Conservation (phyloP, 768 basidiomycete species). For the Rossbeevera mucosa region DNA sequence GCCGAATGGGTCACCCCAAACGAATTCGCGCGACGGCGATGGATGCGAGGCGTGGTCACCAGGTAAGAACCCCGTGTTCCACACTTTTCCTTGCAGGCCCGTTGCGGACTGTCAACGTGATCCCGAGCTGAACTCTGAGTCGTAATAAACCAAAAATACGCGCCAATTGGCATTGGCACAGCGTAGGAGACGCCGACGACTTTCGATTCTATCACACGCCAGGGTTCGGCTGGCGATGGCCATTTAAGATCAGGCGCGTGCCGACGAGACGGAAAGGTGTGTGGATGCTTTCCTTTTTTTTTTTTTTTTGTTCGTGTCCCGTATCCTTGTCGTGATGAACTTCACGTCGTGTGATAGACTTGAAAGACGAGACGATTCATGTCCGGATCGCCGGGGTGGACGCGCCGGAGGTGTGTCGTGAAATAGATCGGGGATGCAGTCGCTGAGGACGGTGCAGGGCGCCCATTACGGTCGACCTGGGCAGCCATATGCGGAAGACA, state of each 20-base stretch:
- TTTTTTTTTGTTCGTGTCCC: neutral
- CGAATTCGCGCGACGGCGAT: constrained; percentile 51
- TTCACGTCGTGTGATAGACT: constrained; percentile 40
- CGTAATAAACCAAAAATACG: neutral
- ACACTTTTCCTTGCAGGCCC: neutral
- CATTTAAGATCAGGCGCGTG: constrained; percentile 61
- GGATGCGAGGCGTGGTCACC: constrained; percentile 80
- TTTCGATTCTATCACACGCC: constrained; percentile 86
- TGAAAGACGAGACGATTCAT: constrained; percentile 79
- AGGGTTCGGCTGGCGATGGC: constrained; percentile 67
- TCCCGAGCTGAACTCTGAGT: neutral
- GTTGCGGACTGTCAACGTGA: neutral
- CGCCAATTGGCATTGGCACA: constrained; percentile 22
- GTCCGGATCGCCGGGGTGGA: constrained; percentile 89
- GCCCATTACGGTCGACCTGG: constrained; percentile 79
- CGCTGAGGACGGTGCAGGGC: constrained; percentile 40
- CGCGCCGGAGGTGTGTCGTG: constrained; percentile 71
- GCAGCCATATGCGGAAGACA: constrained; percentile 73
- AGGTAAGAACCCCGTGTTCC: constrained; percentile 44
- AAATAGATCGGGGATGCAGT: neutral
- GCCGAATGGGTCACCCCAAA: constrained; percentile 68
- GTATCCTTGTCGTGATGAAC: neutral
- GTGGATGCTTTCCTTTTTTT: neutral
- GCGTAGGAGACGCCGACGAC: constrained; percentile 85
- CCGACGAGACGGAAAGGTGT: constrained; percentile 58